These are phyloP conservation scores for Massarina eburnea DNA, from an alignment of 2,329 filamentous ascomycete genomes.

Conservation along the genomic window DNA sequence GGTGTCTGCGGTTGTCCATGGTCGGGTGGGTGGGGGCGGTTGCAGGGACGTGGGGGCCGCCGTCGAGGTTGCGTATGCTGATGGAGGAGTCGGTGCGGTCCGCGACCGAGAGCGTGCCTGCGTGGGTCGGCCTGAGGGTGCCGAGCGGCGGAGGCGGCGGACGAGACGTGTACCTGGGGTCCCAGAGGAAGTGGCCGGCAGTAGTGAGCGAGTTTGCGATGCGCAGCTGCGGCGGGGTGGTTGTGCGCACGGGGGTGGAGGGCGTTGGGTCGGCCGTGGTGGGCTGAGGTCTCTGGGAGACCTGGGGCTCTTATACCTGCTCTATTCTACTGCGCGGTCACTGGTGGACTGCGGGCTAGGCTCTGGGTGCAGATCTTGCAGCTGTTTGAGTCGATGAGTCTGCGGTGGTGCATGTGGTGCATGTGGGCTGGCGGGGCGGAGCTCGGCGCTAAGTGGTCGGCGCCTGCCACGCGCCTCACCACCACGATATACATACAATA, in stretches of 20 bases:
- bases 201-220: constrained; percentile 52
- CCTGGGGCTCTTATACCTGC: neutral
- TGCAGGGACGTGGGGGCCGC: constrained; percentile 40
- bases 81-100: constrained; percentile 55
- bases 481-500: no score
- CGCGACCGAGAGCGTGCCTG: constrained; percentile 50
- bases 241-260: constrained; percentile 26
- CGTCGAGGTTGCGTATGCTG: constrained; percentile 51
- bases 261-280: constrained; percentile 10
- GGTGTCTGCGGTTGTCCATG: constrained; percentile 92
- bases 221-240: constrained; percentile 39
- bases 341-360: no score
- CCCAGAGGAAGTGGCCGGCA: constrained; percentile 53
- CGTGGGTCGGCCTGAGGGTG: constrained; percentile 51
- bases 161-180: constrained; percentile 50
- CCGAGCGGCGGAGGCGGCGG: constrained; percentile 51
- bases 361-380: no score
- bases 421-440: neutral
- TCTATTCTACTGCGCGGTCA: no score
- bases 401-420: neutral
- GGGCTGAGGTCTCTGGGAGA: neutral
- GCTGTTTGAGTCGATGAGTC: no score
- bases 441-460: neutral
- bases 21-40: constrained; percentile 17
- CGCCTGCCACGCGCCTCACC: neutral